Evolutionary conservation across 176 grass and related monocot species (phyloP), one percentile per base, ranked within the genome.

Genomic region (Musa beccarii): DNA sequence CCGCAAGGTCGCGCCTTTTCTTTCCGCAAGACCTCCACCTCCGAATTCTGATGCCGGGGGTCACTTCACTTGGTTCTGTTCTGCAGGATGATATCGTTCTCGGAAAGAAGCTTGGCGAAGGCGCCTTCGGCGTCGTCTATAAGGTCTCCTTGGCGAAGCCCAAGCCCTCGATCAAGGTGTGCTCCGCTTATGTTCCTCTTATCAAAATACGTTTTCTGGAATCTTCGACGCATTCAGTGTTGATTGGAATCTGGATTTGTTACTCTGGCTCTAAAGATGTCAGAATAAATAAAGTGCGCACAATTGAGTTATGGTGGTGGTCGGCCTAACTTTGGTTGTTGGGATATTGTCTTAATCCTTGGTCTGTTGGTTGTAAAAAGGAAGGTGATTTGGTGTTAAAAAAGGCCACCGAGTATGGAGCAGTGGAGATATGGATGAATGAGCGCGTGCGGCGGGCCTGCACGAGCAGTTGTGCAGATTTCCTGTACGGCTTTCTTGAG

Each of bases 401-500:
- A 83, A 99, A 99, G 81, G 95, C 88, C n/a, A 99, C 90, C 8
- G 91, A 99, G 70, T 99, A 99, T 54, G 95, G 95, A 0, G 95
- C 91, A 0, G 95, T 99, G 12, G 95, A 99, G 76, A 94, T 99
- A 66, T 99, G 95, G 95, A 99, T 99, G 95, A 99, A 99, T 19
- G 91, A 99, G 81, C 86, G 88, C 12, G 86, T 89, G 1, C 86
- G 83, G 79, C 93, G 95, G 74, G 91, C 95, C 14, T 99, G 95
- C 8, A 69, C 88, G 21, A 88, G 74, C 69, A 99, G 95, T 52
- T 99, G 91, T 82, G 95, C 95, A 0, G 88, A 99, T 89, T 99
- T 94, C 79, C 73, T 99, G 8, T 99, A 94, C 22, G 95, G 95
- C 71, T 99, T 99, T 79, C 80, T 88, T 11, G 95, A 99, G 86